A percentile compares a stretch with the other conserved stretches of the same genome.
These are phyloP conservation scores for Westerdykella aurantiaca DNA, from an alignment of 2,329 filamentous ascomycete genomes.

Conservation along the genomic window DNA sequence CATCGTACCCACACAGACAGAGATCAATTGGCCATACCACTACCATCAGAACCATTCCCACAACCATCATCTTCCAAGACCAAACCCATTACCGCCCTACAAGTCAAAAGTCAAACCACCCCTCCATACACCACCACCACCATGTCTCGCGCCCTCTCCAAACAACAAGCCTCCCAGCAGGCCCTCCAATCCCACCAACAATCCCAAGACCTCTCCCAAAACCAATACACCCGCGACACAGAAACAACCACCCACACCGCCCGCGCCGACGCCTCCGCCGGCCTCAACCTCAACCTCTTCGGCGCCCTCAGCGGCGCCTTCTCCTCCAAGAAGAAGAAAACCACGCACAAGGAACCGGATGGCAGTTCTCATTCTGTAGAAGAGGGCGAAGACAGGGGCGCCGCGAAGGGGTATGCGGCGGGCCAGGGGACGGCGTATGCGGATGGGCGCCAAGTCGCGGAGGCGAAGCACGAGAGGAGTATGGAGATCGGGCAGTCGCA, in stretches of 20 bases:
- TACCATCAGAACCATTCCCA: too few species aligned
- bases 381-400: conserved; percentile 1
- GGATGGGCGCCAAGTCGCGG: conserved; percentile 8
- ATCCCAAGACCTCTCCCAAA: background rate
- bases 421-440: conserved; percentile 21
- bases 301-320: conserved; percentile 32
- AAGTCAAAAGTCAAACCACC: too few species aligned
- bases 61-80: too few species aligned
- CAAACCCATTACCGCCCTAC: too few species aligned
- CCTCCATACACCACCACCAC: background rate
- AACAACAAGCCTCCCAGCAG: conserved; percentile 18
- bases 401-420: conserved; percentile 15
- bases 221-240: conserved; percentile 11
- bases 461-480: conserved; percentile 11
- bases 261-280: conserved; percentile 26
- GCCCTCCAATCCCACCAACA: background rate
- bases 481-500: conserved; percentile 5
- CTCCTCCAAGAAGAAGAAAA: conserved; percentile 25
- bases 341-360: conserved; percentile 23
- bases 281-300: conserved; percentile 34
- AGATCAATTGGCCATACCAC: too few species aligned
- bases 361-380: conserved; percentile 16
- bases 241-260: conserved; percentile 28
- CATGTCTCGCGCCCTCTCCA: conserved; percentile 22
- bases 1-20: too few species aligned